Conservation (phyloP, 306 rosid species). For the Castanea sativa region DNA sequence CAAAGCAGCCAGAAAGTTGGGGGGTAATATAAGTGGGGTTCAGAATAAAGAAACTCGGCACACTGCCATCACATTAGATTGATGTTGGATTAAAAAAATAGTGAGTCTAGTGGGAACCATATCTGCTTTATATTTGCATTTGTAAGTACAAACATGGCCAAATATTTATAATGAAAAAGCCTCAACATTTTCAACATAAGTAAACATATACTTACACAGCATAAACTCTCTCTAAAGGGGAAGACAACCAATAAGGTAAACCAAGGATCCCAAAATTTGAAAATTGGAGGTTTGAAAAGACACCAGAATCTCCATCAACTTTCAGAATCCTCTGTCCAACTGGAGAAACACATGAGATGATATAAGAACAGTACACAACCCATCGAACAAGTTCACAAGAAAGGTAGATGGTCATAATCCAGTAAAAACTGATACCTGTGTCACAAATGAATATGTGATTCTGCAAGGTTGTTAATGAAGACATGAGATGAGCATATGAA, state of each 20-base stretch:
- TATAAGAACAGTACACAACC: conserved; percentile 24
- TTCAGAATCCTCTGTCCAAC: conserved; percentile 85
- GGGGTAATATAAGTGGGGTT: not conserved
- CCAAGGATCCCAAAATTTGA: conserved; percentile 83
- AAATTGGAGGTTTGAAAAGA: conserved; percentile 48
- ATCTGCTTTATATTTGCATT: not conserved
- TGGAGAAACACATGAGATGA: conserved; percentile 34
- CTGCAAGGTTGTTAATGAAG: conserved; percentile 61
- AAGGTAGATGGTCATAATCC: conserved; percentile 2
- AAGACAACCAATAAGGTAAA: conserved; percentile 77
- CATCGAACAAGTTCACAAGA: conserved; percentile 11
- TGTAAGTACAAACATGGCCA: not conserved
- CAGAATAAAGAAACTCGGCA: not conserved
- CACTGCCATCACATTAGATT: not conserved
- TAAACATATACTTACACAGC: conserved; percentile 48
- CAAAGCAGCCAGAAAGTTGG: conserved; percentile 21
- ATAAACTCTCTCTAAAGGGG: conserved; percentile 54
- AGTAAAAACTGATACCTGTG: conserved; percentile 43
- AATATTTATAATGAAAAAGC: not conserved
- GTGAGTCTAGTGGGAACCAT: not conserved
- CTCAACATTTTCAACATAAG: not conserved
- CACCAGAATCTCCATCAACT: conserved; percentile 47
- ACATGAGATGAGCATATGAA: conserved; percentile 57
- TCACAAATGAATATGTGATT: conserved; percentile 65
- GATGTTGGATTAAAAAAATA: not conserved